These are phyloP conservation scores for Phytophthora chlamydospora DNA, from an alignment of 352 stramenopile genomes.

Conservation along the genomic window DNA sequence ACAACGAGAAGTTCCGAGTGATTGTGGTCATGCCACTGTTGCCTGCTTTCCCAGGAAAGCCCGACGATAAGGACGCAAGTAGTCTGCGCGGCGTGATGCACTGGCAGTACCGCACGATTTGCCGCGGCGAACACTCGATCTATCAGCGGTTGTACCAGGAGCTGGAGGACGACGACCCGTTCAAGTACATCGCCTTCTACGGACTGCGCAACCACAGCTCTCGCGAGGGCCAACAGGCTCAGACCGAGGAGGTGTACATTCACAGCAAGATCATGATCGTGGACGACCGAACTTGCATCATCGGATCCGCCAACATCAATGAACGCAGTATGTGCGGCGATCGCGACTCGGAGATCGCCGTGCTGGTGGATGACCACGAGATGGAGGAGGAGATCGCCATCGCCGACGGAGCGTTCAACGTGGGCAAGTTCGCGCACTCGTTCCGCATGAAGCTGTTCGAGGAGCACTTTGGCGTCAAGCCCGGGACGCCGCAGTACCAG, in stretches of 20 bases:
- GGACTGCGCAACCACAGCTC: constrained; percentile 71
- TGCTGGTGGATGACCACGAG: constrained; percentile 81
- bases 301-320: constrained; percentile 89
- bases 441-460: constrained; percentile 90
- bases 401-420: constrained; percentile 45
- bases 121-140: constrained; percentile 79
- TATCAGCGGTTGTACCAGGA: constrained; percentile 84
- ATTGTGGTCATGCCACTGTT: constrained; percentile 87
- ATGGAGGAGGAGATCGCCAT: constrained; percentile 64
- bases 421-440: constrained; percentile 84
- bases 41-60: constrained; percentile 82
- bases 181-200: constrained; percentile 91
- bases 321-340: constrained; percentile 88
- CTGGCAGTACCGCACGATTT: constrained; percentile 90
- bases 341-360: constrained; percentile 88
- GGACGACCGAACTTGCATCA: constrained; percentile 80
- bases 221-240: constrained; percentile 40
- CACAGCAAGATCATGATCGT: constrained; percentile 94
- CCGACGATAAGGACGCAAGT: constrained; percentile 80
- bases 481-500: constrained; percentile 53
- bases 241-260: constrained; percentile 87
- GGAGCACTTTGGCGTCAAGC: constrained; percentile 79
- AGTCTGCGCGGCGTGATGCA: constrained; percentile 88
- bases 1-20: constrained; percentile 85
- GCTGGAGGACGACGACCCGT: constrained; percentile 76